phyloP scores from a whole-genome alignment of 2,329 filamentous ascomycete species.

The Fusarium metavorans region DNA sequence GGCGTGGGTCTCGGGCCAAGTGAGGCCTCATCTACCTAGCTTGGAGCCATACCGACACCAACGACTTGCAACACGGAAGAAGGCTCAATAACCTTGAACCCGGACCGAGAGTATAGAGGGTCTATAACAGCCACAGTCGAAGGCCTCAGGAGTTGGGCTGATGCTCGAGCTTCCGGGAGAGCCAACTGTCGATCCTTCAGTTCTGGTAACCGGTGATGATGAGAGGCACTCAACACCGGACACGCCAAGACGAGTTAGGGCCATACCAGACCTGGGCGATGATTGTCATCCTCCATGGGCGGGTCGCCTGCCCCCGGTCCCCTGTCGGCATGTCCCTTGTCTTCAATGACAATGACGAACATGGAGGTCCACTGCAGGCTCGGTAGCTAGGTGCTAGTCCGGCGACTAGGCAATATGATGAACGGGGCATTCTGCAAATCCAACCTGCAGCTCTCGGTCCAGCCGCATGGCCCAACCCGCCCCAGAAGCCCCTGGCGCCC shows the following conservation, averaged over 20 bases:
- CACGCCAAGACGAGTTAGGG: slow-evolving; percentile 1
- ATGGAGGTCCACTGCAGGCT: slow-evolving; percentile 43
- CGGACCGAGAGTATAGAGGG: neutral
- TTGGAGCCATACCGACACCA: neutral
- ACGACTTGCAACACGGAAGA: neutral
- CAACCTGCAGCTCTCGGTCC: slow-evolving; percentile 34
- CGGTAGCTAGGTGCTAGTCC: slow-evolving; percentile 45
- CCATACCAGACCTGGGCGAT: slow-evolving; percentile 20
- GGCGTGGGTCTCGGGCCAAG: slow-evolving; percentile 2
- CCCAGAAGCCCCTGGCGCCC: slow-evolving; percentile 12
- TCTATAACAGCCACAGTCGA: neutral
- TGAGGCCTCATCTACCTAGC: slow-evolving; percentile 5
- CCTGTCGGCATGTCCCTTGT: slow-evolving; percentile 28
- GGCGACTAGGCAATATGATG: slow-evolving; percentile 36
- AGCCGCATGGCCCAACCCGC: slow-evolving; percentile 34
- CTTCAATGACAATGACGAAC: slow-evolving; percentile 43
- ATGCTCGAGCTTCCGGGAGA: neutral
- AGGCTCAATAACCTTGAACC: neutral
- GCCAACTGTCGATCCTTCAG: slow-evolving; percentile 1
- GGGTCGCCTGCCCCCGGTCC: slow-evolving; percentile 19
- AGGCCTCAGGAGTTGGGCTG: neutral
- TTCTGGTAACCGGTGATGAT: neutral
- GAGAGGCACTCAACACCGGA: slow-evolving; percentile 2
- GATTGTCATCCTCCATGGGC: slow-evolving; percentile 23
- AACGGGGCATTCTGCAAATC: slow-evolving; percentile 40